These are phyloP conservation scores for Colletotrichum sp. DNA, from an alignment of 2,329 filamentous ascomycete species.

Conservation along the genomic window DNA sequence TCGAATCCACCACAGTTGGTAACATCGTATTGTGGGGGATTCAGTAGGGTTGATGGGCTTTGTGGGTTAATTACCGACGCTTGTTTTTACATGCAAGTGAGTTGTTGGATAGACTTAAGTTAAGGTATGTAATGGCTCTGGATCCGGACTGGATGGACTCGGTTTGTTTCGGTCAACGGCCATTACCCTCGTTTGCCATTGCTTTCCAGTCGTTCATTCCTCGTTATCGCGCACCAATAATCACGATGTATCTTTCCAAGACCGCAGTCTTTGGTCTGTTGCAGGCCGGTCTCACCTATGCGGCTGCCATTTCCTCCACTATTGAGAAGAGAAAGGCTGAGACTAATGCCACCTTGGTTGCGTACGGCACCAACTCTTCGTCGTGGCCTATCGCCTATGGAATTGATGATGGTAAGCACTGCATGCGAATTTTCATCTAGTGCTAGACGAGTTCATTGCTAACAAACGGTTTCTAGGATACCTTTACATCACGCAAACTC, in stretches of 20 bases:
- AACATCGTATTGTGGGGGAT: neutral
- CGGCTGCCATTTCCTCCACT: neutral
- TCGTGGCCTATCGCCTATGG: neutral
- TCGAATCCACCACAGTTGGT: neutral
- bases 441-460: rapidly evolving
- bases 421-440: rapidly evolving
- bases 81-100: neutral
- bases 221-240: neutral
- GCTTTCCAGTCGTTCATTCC: neutral
- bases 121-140: neutral
- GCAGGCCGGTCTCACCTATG: neutral
- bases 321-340: neutral
- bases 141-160: neutral
- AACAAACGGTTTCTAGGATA: neutral
- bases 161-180: neutral
- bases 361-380: neutral
- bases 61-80: neutral
- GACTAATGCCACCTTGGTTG: neutral
- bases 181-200: neutral
- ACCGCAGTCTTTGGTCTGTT: neutral
- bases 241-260: neutral
- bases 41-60: neutral
- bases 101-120: neutral
- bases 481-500: neutral
- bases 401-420: neutral